These are phyloP conservation scores for Cadophora malorum DNA, from an alignment of 2,329 filamentous ascomycete genomes.

Conservation along the genomic window DNA sequence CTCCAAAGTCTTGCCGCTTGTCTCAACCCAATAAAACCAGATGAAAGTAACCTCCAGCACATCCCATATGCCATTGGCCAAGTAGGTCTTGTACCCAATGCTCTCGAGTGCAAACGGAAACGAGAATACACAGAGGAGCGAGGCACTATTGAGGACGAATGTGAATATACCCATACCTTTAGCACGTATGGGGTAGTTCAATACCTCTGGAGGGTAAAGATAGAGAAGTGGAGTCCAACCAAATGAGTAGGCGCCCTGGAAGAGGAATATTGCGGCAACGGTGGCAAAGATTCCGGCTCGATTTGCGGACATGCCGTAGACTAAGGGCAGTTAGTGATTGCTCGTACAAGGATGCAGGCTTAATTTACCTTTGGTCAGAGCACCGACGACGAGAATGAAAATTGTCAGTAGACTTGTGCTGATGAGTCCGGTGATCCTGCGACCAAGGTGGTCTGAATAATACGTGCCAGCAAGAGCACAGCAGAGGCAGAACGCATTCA, in stretches of 20 bases:
- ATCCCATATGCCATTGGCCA: conserved; percentile 35
- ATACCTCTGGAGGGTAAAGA: conserved; percentile 56
- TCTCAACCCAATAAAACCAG: conserved; percentile 49
- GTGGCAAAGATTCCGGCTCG: conserved; percentile 49
- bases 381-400: conserved; percentile 59
- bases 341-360: conserved; percentile 29
- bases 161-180: conserved; percentile 52
- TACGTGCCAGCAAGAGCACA: conserved; percentile 52
- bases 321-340: conserved; percentile 9
- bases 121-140: conserved; percentile 34
- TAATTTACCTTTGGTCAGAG: conserved; percentile 56
- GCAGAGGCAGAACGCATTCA: conserved; percentile 57
- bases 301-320: conserved; percentile 29
- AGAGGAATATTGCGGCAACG: conserved; percentile 58
- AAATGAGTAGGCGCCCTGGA: conserved; percentile 58
- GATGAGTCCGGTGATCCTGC: conserved; percentile 52
- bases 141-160: conserved; percentile 44
- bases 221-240: conserved; percentile 56
- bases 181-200: conserved; percentile 56
- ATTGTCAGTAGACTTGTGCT: conserved; percentile 49
- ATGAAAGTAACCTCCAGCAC: conserved; percentile 52
- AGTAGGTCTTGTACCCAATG: conserved; percentile 32
- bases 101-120: conserved; percentile 51
- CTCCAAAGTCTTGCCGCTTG: conserved; percentile 48
- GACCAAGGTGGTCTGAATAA: conserved; percentile 51